These are phyloP conservation scores for Micromonas commoda DNA, from an alignment of 139 green algal species.

Conservation along the genomic window DNA sequence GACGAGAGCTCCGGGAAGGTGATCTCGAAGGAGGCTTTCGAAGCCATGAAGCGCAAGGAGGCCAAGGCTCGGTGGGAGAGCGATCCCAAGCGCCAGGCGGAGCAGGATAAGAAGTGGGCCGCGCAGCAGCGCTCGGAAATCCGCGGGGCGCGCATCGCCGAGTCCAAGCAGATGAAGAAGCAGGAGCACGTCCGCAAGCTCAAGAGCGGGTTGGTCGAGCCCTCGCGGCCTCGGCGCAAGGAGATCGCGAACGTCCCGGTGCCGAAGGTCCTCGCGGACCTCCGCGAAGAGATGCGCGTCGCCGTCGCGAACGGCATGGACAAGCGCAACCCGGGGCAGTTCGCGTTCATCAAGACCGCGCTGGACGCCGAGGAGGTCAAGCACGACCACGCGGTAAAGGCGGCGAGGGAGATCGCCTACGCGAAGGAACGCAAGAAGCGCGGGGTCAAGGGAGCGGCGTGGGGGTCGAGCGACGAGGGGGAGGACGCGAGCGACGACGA, in stretches of 20 bases:
- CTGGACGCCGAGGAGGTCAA: conserved; percentile 15
- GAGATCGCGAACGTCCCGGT: not conserved
- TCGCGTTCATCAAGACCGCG: conserved; percentile 21
- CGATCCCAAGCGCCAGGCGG: not conserved
- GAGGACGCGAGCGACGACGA: conserved; percentile 5
- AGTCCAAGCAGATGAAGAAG: not conserved
- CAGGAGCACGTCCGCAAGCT: not conserved
- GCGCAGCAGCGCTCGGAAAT: not conserved
- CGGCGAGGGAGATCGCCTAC: conserved; percentile 10
- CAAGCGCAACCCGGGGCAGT: not conserved
- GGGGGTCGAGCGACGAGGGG: not conserved
- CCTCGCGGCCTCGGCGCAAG: not conserved
- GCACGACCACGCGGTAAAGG: not conserved
- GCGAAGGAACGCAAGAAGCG: not conserved
- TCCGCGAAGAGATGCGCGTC: conserved; percentile 17
- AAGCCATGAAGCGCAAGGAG: not conserved
- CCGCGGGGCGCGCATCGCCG: not conserved
- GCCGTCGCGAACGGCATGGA: not conserved
- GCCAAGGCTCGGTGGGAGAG: not conserved
- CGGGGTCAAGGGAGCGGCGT: not conserved
- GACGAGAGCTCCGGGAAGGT: not conserved
- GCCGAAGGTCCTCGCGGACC: not conserved
- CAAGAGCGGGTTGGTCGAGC: not conserved
- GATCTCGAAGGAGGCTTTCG: not conserved
- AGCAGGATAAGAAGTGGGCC: not conserved